Evolutionary conservation across 2,329 filamentous ascomycete genomes (phyloP).

Genomic region (Pyrenochaeta sp.): DNA sequence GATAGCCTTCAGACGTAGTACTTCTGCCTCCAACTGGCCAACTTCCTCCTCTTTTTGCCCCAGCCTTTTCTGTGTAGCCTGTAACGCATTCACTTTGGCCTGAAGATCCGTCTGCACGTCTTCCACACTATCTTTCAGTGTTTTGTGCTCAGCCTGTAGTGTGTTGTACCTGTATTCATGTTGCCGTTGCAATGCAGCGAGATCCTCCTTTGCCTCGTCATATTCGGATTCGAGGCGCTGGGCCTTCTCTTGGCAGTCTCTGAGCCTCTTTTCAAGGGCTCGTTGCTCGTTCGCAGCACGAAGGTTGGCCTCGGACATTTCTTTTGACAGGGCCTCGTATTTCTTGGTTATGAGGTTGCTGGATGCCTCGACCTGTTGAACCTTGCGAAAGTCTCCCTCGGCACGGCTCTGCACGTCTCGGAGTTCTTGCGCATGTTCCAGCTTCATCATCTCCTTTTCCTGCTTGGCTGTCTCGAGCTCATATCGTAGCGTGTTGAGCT

Average conservation of each 20-base stretch:
- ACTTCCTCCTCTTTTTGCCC: constrained; percentile 73
- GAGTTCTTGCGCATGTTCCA: constrained; percentile 84
- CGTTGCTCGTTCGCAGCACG: constrained; percentile 63
- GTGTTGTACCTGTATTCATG: constrained; percentile 66
- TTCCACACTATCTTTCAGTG: constrained; percentile 64
- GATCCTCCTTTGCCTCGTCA: constrained; percentile 79
- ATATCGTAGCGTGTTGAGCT: constrained; percentile 87
- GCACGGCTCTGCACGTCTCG: constrained; percentile 79
- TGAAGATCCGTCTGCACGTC: constrained; percentile 68
- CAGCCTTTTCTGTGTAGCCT: constrained; percentile 70
- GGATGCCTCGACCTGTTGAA: constrained; percentile 64
- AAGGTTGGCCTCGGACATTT: constrained; percentile 63
- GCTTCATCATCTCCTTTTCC: constrained; percentile 79
- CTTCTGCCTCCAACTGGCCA: constrained; percentile 80
- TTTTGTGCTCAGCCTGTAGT: constrained; percentile 66
- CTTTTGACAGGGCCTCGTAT: constrained; percentile 61
- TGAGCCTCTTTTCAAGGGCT: constrained; percentile 62
- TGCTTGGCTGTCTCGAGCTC: constrained; percentile 86
- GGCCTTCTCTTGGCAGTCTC: constrained; percentile 71
- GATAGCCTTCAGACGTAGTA: constrained; percentile 83
- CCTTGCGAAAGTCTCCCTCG: constrained; percentile 82
- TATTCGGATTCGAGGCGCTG: constrained; percentile 79
- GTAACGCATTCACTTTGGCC: constrained; percentile 63
- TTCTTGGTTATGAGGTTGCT: constrained; percentile 61
- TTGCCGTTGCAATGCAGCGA: constrained; percentile 73